A percentile compares a stretch with the other conserved stretches of the same genome.
Evolutionary conservation across 257 asterid species (phyloP).

Genomic region (Perilla frutescens): DNA sequence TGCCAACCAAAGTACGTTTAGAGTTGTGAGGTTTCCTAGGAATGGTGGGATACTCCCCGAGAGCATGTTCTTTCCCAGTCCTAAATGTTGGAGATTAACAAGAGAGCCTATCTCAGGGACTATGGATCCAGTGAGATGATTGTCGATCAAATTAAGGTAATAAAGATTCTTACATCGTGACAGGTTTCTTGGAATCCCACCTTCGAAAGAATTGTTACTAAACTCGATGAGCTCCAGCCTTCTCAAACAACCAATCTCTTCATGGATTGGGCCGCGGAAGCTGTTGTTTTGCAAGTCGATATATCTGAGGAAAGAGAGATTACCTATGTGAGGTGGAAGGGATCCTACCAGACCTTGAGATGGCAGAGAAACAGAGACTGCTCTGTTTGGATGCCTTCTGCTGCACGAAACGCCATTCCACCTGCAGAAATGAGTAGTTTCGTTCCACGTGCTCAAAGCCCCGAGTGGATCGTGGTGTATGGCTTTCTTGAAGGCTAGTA

Average conservation of each 20-base stretch:
- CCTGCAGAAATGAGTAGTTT: neutral
- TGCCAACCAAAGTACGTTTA: neutral
- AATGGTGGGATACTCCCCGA: neutral
- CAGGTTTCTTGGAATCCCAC: neutral
- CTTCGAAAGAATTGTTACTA: neutral
- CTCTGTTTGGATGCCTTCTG: conserved; percentile 9
- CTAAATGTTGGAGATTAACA: neutral
- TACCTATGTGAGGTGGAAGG: conserved; percentile 13
- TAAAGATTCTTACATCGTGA: neutral
- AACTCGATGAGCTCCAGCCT: neutral
- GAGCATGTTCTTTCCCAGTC: neutral
- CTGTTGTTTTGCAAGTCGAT: conserved; percentile 5
- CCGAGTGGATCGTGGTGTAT: neutral
- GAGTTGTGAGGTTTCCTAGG: conserved; percentile 8
- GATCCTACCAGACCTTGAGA: neutral
- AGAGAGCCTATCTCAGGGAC: neutral
- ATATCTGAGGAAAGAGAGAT: conserved; percentile 12
- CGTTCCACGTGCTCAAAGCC: conserved; percentile 8
- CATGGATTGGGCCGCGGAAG: neutral
- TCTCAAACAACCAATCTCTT: neutral
- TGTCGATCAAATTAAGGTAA: neutral
- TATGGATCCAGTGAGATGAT: neutral
- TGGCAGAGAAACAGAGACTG: neutral
- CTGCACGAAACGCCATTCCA: conserved; percentile 2
- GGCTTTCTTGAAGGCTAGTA: neutral